Base-by-base conservation (phyloP, 805 yeast genomes). In the Candida mattraensis region DNA sequence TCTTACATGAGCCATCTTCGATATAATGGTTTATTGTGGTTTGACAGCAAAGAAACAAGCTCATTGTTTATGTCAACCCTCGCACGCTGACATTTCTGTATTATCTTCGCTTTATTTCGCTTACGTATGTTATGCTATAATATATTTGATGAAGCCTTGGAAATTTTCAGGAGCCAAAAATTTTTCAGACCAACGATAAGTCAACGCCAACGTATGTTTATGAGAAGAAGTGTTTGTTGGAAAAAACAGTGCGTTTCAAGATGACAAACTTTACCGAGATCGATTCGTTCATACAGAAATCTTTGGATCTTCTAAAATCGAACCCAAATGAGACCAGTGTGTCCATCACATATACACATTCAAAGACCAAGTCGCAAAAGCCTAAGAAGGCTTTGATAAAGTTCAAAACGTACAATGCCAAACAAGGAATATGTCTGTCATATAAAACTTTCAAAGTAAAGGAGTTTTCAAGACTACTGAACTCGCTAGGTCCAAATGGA, bases 391-490 rank as follows among this genome's bases (percentile, higher is more conserved):
- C 52, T 39, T 42, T 63, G 30, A 65, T 72, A 40, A 66, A 60
- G 41, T 76, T 83, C 57, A 85, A 83, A 54, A 70, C 83, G 0
- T 80, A 61, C 48, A 87, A 86, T 53, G 73, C 88, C 3, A 69
- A 63, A 12, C 65, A 77, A 12, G 89, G 89, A 6, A 68, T 78
- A 25, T 70, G 80, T 41, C 72, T 80, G 58, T 71, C 69, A 42
- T 76, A 69, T 54, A 68, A 66, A 40, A 78, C 91, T 1, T 63
- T 65, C 44, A 80, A 81, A 46, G 61, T 71, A 30, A 86, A 87
- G 55, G 95, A 87, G 57, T 72, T 88, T 28, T 78, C 86, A 16
- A 72, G 89, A 47, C 54, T 87, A 15, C 63, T 85, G 55, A 74
- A 85, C 31, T 83, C 85, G 5, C 53, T 87, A 30, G 95, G 95